Conservation (phyloP, 495 filamentous ascomycete genomes). For the Paragyromitra xinjiangensis region DNA sequence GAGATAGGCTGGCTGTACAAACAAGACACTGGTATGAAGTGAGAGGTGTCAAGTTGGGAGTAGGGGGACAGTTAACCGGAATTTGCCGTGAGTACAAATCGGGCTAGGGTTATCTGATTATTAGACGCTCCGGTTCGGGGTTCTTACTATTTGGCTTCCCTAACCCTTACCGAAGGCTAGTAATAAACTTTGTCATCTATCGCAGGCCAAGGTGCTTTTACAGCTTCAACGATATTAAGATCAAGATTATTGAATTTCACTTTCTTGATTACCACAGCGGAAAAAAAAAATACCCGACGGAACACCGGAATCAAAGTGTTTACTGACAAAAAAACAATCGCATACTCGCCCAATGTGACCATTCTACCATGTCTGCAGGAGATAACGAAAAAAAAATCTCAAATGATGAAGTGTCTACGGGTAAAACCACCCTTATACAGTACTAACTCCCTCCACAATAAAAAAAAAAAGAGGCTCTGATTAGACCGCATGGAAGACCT, state of each 20-base stretch:
- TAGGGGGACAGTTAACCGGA: neutral
- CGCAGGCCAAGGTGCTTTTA: neutral
- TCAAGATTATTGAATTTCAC: neutral
- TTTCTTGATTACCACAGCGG: neutral
- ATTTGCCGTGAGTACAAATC: constrained; percentile 11
- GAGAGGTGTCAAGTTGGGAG: neutral
- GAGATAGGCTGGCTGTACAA: neutral
- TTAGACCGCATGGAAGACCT: constrained; percentile 33
- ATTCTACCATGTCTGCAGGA: constrained; percentile 8
- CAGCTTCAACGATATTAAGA: neutral
- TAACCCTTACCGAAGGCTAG: constrained; percentile 7
- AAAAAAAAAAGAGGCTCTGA: neutral
- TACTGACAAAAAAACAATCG: constrained; percentile 7
- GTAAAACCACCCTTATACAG: constrained; percentile 14
- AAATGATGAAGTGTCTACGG: constrained; percentile 39
- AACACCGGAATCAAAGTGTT: constrained; percentile 4
- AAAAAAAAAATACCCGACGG: neutral
- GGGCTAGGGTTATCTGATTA: constrained; percentile 21
- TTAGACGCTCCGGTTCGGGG: constrained; percentile 29
- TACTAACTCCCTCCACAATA: neutral
- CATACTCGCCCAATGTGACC: constrained; percentile 16
- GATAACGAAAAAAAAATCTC: constrained; percentile 4
- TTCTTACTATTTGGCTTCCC: constrained; percentile 30
- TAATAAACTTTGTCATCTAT: neutral
- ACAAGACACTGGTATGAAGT: neutral